Evolutionary conservation across 208 protist species (phyloP), one percentile per base, ranked within the genome.

Genomic region (Vickermania ingenoplastis): DNA sequence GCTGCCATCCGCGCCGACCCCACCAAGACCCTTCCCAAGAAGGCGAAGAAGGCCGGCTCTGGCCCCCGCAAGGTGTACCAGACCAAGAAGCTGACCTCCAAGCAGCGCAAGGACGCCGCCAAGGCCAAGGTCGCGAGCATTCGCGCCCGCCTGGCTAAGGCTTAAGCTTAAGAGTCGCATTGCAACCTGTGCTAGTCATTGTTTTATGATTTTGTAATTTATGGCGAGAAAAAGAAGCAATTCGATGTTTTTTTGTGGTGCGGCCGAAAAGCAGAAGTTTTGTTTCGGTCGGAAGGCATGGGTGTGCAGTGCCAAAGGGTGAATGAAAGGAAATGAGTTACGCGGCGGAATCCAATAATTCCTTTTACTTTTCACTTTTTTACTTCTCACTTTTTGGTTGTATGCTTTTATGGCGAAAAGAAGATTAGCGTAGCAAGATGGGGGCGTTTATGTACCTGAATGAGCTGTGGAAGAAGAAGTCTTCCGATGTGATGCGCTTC

Each of bases 371-470:
- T n/a, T n/a, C n/a, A n/a, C n/a, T n/a, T n/a, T n/a, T n/a, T n/a
- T n/a, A n/a, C n/a, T n/a, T n/a, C n/a, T n/a, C n/a, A n/a, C 17
- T 17, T 45, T 45, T 45, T 45, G 7, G 7, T 45, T 45, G 7
- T 45, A 7, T 45, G 7, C 17, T 45, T 45, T 45, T 45, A n/a
- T 45, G 11, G 7, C 36, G 11, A 45, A 45, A 45, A 45, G 36
- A n/a, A 17, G 36, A 45, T 17, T 45, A 45, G 7, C 36, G 36
- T 45, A 45, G 36, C 61, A 84, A 41, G 45, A 98, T 97, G 97
- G 98, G 98, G 53, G 97, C 98, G 54, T 99, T 99, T 92, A 99
- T 98, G 86, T 99, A 99, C 82, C 63, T 99, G 72, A 91, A 98
- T 59, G 98, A 99, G 85, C 79, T 99, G 30, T 99, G 97, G 95